Evolutionary conservation across 2,329 filamentous ascomycete genomes (phyloP).

Genomic region (Hymenotorrendiella dingleyae): DNA sequence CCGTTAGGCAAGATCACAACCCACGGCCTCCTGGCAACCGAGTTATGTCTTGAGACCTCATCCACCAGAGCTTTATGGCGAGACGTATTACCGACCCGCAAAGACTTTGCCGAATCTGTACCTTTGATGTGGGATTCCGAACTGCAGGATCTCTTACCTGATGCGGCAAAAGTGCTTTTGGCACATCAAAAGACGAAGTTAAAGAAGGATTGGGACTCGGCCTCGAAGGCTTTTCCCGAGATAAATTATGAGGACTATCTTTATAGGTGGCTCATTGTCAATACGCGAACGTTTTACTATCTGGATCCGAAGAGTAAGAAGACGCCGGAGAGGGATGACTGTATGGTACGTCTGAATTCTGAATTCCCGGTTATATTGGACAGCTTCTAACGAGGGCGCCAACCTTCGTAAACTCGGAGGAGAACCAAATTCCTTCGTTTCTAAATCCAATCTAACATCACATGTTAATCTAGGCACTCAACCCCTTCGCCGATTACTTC

Average conservation of each 20-base stretch:
- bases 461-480: conserved; percentile 45
- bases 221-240: conserved; percentile 38
- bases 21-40: conserved; percentile 68
- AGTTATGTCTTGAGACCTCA: conserved; percentile 50
- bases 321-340: conserved; percentile 43
- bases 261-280: conserved; percentile 55
- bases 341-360: conserved; percentile 43
- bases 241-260: conserved; percentile 36
- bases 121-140: conserved; percentile 47
- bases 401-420: too few relatives aligned
- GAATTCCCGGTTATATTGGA: too few relatives aligned
- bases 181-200: conserved; percentile 49
- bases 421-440: too few relatives aligned
- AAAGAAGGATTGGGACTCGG: conserved; percentile 41
- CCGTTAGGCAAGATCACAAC: conserved; percentile 52
- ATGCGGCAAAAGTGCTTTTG: conserved; percentile 40
- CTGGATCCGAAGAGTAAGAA: conserved; percentile 14
- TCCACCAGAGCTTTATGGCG: conserved; percentile 52
- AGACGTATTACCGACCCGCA: conserved; percentile 57
- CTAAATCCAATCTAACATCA: too few relatives aligned
- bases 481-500: conserved; percentile 69
- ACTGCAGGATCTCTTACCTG: conserved; percentile 41
- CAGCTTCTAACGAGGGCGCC: too few relatives aligned
- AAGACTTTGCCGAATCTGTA: conserved; percentile 53
- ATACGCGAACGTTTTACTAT: conserved; percentile 59